Conservation (phyloP, 306 rosid species). For the Quercus alba region DNA sequence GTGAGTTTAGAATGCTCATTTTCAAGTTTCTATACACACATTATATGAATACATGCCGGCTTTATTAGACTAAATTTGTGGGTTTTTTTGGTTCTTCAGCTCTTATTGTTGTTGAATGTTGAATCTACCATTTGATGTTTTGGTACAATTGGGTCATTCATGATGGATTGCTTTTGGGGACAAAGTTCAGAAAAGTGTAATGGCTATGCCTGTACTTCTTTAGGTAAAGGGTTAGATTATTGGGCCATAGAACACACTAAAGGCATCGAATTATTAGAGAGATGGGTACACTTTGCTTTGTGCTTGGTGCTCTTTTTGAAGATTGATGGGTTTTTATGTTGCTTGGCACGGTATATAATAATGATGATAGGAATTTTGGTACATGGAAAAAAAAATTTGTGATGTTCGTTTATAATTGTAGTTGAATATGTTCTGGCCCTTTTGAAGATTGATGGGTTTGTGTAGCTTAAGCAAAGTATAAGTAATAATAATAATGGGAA, state of each 20-base stretch:
- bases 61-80: neutral
- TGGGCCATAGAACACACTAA: neutral
- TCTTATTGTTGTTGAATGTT: neutral
- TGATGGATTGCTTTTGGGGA: neutral
- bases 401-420: no score
- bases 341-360: no score
- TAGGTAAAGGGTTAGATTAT: neutral
- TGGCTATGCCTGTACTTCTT: neutral
- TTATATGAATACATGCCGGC: neutral
- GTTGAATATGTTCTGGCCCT: no score
- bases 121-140: neutral
- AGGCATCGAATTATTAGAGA: neutral
- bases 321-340: neutral
- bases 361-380: no score
- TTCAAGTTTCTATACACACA: conserved; percentile 6
- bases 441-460: no score
- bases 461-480: no score
- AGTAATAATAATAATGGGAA: no score
- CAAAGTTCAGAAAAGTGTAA: neutral
- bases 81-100: no score
- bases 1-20: neutral
- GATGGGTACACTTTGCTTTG: neutral
- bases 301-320: neutral
- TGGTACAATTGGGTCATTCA: no score
- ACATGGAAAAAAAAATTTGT: no score